Base-by-base conservation (phyloP, 2,329 filamentous ascomycete genomes). In the Teratosphaeria pseudoeucalypti region DNA sequence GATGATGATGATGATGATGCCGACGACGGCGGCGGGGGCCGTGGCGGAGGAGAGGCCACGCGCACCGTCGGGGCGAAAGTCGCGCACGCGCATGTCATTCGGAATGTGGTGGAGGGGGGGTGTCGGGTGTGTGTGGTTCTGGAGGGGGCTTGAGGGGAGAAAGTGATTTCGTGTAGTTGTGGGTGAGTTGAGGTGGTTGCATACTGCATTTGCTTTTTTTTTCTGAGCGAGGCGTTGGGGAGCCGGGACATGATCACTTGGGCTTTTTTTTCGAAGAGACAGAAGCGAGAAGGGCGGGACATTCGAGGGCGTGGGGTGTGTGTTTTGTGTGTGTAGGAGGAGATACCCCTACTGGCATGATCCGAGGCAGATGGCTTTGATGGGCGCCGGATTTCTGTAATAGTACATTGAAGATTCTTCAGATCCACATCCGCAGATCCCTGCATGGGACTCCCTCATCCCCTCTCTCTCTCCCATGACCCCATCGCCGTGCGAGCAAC, bases 51-150 rank as follows among this genome's bases (percentile, higher is more conserved):
- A 6, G 66, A 67, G 57, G 59, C 62, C 27, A 66, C 82, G 7
- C 80, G 86, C 59, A 89, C 87, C 57, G 85, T 97, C 6, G 89
- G 90, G 0, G 84, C 87, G 34, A 96, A 96, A 74, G 90, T 96
- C 32, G 94, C 89, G 64, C 89, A 90, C 70, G 91, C 92, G 47
- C 82, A 90, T 63, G 72, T 96, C 58, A 75, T 96, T 61, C 81
- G 85, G 65, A 88, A 92, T 67, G 84, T 84, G 62, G 80, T 92
- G 2, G 49, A 64, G 34, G 66, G 66, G 34, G 69, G 68, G n/a
- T 72, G 70, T 58, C 60, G 64, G 34, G 52, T 58, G 39, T 64
- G 61, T 54, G 27, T 61, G 6, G 34, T 63, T 29, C 61, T 57
- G n/a, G 59, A 60, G 3, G 62, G 59, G 7, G 62, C 62, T 16